Percentiles rank a stretch among this genome's conserved stretches.
Conservation (phyloP, 805 yeast species). For the Saccharomycopsis sp. region DNA sequence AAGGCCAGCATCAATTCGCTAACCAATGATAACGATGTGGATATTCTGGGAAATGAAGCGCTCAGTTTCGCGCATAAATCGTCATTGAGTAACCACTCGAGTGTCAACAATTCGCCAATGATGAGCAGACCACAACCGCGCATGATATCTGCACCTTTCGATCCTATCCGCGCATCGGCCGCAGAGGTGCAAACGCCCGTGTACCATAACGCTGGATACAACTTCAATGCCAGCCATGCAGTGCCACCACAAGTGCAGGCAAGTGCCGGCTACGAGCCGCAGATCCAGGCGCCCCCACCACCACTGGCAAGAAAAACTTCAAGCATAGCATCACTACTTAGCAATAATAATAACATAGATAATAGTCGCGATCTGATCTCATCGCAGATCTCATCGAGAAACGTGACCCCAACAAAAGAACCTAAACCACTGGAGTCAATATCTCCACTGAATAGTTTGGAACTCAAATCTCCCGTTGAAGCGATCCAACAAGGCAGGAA, state of each 20-base stretch:
- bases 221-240: not conserved
- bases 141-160: not conserved
- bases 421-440: not conserved
- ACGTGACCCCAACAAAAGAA: not conserved
- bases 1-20: conserved; percentile 22
- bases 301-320: not conserved
- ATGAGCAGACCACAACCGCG: not conserved
- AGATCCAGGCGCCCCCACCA: not conserved
- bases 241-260: not conserved
- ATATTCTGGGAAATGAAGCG: conserved; percentile 35
- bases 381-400: not conserved
- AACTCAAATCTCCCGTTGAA: not conserved
- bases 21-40: conserved; percentile 43
- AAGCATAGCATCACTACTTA: not conserved
- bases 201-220: not conserved
- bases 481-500: not conserved
- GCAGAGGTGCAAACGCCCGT: not conserved
- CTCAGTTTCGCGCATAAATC: conserved; percentile 29
- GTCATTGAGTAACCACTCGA: conserved; percentile 1
- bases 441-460: not conserved
- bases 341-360: not conserved
- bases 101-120: conserved; percentile 9
- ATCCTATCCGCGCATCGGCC: not conserved
- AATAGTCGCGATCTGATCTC: not conserved
- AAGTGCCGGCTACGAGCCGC: not conserved